Evolutionary conservation across 1,284 basidiomycete species (phyloP), one percentile per base, ranked within the genome.

Genomic region (Afroboletus lepidellus): DNA sequence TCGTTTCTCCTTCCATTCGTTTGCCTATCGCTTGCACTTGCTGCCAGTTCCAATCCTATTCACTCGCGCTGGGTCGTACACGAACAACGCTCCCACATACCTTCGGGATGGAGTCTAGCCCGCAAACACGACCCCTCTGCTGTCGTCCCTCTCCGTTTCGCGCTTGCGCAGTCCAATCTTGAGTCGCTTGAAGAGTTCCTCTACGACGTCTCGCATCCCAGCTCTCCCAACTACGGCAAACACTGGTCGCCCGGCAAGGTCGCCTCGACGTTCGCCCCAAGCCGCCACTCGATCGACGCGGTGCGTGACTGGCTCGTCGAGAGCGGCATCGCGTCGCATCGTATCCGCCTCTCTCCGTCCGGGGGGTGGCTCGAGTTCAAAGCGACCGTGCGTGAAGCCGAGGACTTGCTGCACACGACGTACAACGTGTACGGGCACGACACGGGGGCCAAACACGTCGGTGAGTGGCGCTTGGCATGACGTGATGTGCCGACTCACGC

Each of bases 291-390:
- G 3, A 60, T 77, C 27, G 63, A 69, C 30, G 50, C 63, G 15
- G 78, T 79, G 12, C 62, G 61, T 15, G 41, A 55, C 21, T 78
- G 77, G 77, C 63, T 78, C 8, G 48, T 60, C 23, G 61, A 60
- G 36, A 69, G 63, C 32, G 77, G 77, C 5, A 57, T 79, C 33
- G 60, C 61, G 20, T 44, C 57, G 1, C 53, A 66, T 5, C 66
- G 74, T 12, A 60, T 77, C 46, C 62, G 54, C 24, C 60, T 74
- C 20, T 68, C 66, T 23, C 34, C 53, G 1, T 69, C 69, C 8
- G 66, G 67, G 16, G 70, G 68, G 12, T 79, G 77, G 79, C 52
- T 79, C n/a, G 62, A 70, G n/a, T 64, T 78, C 44, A 44, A 73
- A 44, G 70, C 71, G 9, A 71, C 75, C 8, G 60, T 76, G 23